Base-by-base conservation (phyloP, 257 asterid species). In the Galeopsis tetrahit region DNA sequence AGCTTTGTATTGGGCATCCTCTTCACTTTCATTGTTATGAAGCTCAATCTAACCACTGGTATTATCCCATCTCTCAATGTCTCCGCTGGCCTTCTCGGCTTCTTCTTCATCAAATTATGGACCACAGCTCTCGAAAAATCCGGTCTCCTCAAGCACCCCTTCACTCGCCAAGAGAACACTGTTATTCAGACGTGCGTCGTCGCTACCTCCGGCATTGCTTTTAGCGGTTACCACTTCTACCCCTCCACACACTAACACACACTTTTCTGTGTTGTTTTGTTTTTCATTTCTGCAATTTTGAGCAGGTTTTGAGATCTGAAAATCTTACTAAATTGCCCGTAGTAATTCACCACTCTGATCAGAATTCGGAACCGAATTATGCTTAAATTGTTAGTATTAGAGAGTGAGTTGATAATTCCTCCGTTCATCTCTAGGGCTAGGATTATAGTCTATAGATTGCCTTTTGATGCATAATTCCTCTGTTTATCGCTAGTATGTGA, bases 171-270 rank as follows among this genome's bases (percentile, higher is more conserved):
- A 71, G 98, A 93, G 77, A 93, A 93, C 58, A 93, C 97, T 1
- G 98, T 93, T 7, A 90, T 93, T 76, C 98, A 93, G 84, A 93
- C 98, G 0, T 90, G 96, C 51, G 98, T 93, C 14, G 98, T 93
- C n/a, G 98, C 98, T 15, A 3, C 86, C 77, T 89, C 98, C 76
- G 98, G 98, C 85, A 91, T 93, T 17, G 98, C 98, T 71, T 90
- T 93, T 79, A 91, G 98, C 82, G 98, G 98, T 93, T 10, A 52
- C 60, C 31, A 43, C 7, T 11, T 33, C 53, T 15, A 44, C 13
- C 15, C 5, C 33, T 3, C 17, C 42, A 11, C 78, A 10, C 60
- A 13, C 13, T 1, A 61, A 14, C 42, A 14, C 69, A 8, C 68
- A 4, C 49, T 1, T 6, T 42, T 38, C 1, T 5, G 33, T 39